Percentiles rank a stretch among this genome's conserved stretches.
Evolutionary conservation across 1,284 basidiomycete species (phyloP).

Genomic region (Pseudozyma pruni): DNA sequence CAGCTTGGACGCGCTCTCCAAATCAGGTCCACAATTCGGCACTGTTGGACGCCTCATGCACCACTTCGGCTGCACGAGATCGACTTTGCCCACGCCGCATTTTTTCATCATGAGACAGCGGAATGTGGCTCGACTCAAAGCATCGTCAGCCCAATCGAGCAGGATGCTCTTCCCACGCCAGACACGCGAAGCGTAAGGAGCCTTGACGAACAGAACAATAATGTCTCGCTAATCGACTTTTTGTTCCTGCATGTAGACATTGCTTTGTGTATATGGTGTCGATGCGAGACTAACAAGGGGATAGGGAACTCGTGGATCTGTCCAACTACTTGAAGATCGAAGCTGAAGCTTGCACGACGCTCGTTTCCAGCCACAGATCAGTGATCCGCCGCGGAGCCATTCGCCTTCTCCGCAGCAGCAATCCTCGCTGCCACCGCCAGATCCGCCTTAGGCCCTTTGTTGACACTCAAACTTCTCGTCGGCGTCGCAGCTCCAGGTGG

Average conservation of each 20-base stretch:
- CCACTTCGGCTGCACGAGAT: conserved; percentile 4
- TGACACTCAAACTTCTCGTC: conserved; percentile 38
- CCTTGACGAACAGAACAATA: too few relatives aligned
- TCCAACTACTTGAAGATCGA: too few relatives aligned
- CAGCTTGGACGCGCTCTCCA: neutral
- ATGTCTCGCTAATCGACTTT: too few relatives aligned
- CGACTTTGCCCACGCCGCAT: too few relatives aligned
- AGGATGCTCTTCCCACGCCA: conserved; percentile 8
- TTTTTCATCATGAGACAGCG: neutral
- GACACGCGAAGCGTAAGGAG: too few relatives aligned
- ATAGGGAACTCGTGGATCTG: too few relatives aligned
- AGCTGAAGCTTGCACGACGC: too few relatives aligned
- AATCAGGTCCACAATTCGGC: neutral
- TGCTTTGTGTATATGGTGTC: too few relatives aligned
- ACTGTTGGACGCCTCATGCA: conserved; percentile 19
- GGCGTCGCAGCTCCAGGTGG: conserved; percentile 52
- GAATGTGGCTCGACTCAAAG: neutral
- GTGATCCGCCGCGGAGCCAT: conserved; percentile 21
- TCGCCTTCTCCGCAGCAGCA: conserved; percentile 47
- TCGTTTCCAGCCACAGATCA: neutral
- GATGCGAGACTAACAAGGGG: too few relatives aligned
- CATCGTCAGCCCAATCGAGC: neutral
- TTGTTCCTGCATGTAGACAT: too few relatives aligned
- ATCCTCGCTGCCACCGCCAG: conserved; percentile 40
- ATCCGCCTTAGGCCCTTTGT: conserved; percentile 32